Evolutionary conservation across 73 alveolate species (phyloP).

Genomic region (Urostyla sp.): DNA sequence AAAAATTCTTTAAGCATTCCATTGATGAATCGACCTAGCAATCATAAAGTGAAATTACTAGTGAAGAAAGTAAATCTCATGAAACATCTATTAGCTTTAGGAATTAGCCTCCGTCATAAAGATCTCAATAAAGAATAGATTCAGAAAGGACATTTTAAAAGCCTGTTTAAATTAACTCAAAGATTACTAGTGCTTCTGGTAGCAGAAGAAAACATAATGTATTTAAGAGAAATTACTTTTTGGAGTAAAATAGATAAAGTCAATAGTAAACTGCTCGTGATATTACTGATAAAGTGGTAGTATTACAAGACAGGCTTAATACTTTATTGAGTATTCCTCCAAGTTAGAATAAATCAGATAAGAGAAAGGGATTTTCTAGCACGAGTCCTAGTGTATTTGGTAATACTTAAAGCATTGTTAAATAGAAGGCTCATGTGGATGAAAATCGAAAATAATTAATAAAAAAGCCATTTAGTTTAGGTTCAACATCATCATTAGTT

Average conservation of each 20-base stretch:
- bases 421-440: neutral
- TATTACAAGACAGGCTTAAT: too few species aligned
- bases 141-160: neutral
- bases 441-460: neutral
- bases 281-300: too few species aligned
- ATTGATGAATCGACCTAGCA: too few species aligned
- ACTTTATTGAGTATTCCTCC: too few species aligned
- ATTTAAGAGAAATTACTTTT: slow-evolving; percentile 10
- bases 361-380: too few species aligned
- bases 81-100: neutral
- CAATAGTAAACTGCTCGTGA: too few species aligned
- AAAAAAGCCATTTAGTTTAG: slow-evolving; percentile 30
- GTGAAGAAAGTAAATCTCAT: neutral
- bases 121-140: neutral
- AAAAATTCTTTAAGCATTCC: too few species aligned
- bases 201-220: neutral
- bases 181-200: neutral
- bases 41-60: neutral
- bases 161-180: neutral
- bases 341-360: too few species aligned
- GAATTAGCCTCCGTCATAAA: neutral
- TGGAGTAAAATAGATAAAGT: too few species aligned
- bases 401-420: too few species aligned
- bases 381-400: slow-evolving; percentile 3
- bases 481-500: slow-evolving; percentile 42